Percentiles rank a stretch among this genome's conserved stretches.
These are phyloP conservation scores for Dryas octopetala DNA, from an alignment of 306 rosid genomes.

Conservation along the genomic window DNA sequence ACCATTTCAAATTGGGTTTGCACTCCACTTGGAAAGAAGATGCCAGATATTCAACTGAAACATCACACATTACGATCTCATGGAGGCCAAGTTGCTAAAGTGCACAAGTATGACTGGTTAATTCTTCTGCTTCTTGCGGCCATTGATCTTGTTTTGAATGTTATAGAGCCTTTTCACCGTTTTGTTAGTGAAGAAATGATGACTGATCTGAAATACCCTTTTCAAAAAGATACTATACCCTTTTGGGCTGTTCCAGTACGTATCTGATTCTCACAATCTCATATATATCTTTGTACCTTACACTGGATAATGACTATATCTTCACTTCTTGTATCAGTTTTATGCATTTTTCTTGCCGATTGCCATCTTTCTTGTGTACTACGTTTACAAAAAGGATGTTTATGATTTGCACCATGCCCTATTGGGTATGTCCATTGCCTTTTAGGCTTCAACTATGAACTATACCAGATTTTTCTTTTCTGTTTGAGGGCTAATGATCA, in stretches of 20 bases:
- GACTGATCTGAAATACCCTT: constrained; percentile 39
- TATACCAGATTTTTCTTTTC: constrained; percentile 2
- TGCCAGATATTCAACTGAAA: constrained; percentile 9
- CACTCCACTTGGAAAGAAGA: not conserved
- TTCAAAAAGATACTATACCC: constrained; percentile 41
- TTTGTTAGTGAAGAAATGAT: constrained; percentile 47
- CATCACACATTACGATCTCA: constrained; percentile 25
- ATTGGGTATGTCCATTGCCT: constrained; percentile 31
- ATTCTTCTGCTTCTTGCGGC: constrained; percentile 40
- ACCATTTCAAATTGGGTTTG: not conserved
- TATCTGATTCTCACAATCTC: constrained; percentile 4
- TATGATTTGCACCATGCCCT: constrained; percentile 54
- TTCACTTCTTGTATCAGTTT: constrained; percentile 29
- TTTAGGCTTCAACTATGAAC: not conserved
- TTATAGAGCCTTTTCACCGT: constrained; percentile 53
- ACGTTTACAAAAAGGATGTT: constrained; percentile 35
- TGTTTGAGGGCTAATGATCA: not conserved
- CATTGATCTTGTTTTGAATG: constrained; percentile 28
- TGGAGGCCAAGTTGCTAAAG: constrained; percentile 31
- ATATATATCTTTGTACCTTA: not conserved
- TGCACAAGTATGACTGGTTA: constrained; percentile 47
- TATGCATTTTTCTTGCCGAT: constrained; percentile 34
- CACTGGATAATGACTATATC: not conserved
- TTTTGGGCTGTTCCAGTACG: constrained; percentile 55
- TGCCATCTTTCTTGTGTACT: constrained; percentile 32